Evolutionary conservation across 495 filamentous ascomycete species (phyloP).

Genomic region (Trichocladium uniseriatum): DNA sequence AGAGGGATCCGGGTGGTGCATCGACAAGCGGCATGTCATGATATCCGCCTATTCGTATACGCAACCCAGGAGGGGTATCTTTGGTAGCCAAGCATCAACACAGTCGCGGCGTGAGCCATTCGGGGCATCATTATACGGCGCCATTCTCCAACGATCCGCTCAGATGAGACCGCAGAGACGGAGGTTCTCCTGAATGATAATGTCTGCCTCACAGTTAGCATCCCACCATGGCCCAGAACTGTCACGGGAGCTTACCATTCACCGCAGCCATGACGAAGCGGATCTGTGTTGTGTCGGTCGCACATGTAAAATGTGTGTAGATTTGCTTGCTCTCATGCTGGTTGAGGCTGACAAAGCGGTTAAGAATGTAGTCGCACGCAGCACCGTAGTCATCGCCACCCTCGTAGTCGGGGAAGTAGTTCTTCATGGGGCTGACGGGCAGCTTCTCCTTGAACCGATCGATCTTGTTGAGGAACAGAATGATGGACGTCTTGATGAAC

Average conservation of each 20-base stretch:
- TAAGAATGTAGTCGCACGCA: slow-evolving; percentile 94
- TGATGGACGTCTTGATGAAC: slow-evolving; percentile 99
- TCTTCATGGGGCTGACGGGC: slow-evolving; percentile 98
- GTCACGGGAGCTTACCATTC: slow-evolving; percentile 61
- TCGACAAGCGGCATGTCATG: slow-evolving; percentile 1
- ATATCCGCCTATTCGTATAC: slow-evolving; percentile 6
- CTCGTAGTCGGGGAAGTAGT: slow-evolving; percentile 99
- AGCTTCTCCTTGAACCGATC: slow-evolving; percentile 99
- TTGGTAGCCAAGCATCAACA: slow-evolving; percentile 2
- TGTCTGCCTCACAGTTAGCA: slow-evolving; percentile 54
- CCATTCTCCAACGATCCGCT: slow-evolving; percentile 10
- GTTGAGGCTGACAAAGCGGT: slow-evolving; percentile 93
- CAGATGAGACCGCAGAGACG: slow-evolving; percentile 97
- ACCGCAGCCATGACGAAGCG: slow-evolving; percentile 99
- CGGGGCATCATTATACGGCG: background rate
- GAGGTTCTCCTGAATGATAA: slow-evolving; percentile 99
- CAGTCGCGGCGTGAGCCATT: background rate
- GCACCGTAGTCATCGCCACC: slow-evolving; percentile 86
- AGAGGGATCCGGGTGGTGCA: slow-evolving; percentile 1
- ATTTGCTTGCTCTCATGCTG: slow-evolving; percentile 99
- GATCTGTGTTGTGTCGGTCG: slow-evolving; percentile 95
- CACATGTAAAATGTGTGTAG: slow-evolving; percentile 99
- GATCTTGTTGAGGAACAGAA: slow-evolving; percentile 99
- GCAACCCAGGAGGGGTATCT: slow-evolving; percentile 9
- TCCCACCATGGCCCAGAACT: background rate